Base-by-base conservation (phyloP, 1,139 yeast genomes). In the Saccharomyces hybrid region DNA sequence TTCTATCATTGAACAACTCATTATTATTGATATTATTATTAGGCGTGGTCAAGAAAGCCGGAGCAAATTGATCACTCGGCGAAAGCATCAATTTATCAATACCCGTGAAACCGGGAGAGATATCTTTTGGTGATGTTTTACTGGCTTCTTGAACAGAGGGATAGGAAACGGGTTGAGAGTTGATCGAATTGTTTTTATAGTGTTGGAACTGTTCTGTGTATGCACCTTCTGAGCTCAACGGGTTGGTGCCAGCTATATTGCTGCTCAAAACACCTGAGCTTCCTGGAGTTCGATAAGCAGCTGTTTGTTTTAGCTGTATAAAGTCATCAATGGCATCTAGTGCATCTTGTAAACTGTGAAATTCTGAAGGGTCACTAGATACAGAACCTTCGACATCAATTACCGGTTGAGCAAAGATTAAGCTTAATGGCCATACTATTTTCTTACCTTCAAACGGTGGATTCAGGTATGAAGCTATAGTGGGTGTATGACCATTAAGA, bases 381-480 rank as follows among this genome's bases (percentile, higher is more conserved):
- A 27, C 12, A 16, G 48, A 32, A 28, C 44, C 52, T 31, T 49
- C 53, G 2, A 47, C 42, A 31, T 58, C 55, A 12, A 57, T 44
- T 14, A 67, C 60, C 2, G 60, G 73, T 62, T 86, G 93, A 7
- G 81, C 71, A 54, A 81, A 74, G 62, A 91, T 84, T 26, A 86
- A 71, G 52, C 78, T 79, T 68, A 85, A 72, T 0, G 95, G 95
- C 95, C 95, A 86, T 51, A 82, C 70, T 1, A 86, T 79, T 56
- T 75, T 81, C 63, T 84, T 83, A 38, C 75, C 76, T 62, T 82
- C 82, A 11, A 76, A 78, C 1, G 78, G 82, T 3, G 75, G 72
- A 62, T 78, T 81, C 49, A 81, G 63, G 58, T 71, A 86, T 38
- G 77, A 75, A 9, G 89, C 73, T 2, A 86, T 77, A n/a, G 75